phyloP scores from a whole-genome alignment of 78 protist species.

The Pigoraptor vietnamica region DNA sequence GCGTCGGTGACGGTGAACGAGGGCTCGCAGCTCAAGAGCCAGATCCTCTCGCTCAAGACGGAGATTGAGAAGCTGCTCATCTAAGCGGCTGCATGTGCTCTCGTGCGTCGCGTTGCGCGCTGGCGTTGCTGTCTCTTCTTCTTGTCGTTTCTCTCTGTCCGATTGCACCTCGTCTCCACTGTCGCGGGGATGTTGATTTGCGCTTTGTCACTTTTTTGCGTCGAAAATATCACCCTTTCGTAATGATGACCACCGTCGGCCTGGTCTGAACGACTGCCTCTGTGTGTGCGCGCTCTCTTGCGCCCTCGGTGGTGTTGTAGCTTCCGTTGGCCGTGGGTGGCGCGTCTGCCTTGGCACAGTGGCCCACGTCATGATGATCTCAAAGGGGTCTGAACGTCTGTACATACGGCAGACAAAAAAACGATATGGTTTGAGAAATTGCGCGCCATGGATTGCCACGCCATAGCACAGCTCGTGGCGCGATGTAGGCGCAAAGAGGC shows the following conservation, averaged over 20 bases:
- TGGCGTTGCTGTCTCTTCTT: background rate
- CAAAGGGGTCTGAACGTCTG: background rate
- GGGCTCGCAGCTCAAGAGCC: constrained; percentile 73
- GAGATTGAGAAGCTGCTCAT: constrained; percentile 76
- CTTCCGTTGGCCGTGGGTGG: too few relatives aligned
- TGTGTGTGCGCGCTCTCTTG: background rate
- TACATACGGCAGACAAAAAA: background rate
- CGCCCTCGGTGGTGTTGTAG: background rate
- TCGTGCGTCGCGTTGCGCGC: background rate
- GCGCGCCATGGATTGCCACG: too few relatives aligned
- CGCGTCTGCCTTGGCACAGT: too few relatives aligned
- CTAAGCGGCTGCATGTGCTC: constrained; percentile 16
- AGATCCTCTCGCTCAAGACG: constrained; percentile 72
- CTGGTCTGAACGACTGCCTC: background rate
- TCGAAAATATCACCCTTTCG: too few relatives aligned
- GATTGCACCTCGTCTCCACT: background rate
- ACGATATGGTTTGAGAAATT: too few relatives aligned
- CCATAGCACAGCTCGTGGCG: too few relatives aligned
- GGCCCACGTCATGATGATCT: background rate
- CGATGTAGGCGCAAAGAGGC: too few relatives aligned
- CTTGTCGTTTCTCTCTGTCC: background rate
- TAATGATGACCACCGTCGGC: background rate
- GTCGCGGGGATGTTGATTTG: background rate
- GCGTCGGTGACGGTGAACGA: constrained; percentile 78
- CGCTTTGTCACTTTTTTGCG: too few relatives aligned